phyloP scores from a whole-genome alignment of 495 filamentous ascomycete genomes.

The Aspergillus nidulans region DNA sequence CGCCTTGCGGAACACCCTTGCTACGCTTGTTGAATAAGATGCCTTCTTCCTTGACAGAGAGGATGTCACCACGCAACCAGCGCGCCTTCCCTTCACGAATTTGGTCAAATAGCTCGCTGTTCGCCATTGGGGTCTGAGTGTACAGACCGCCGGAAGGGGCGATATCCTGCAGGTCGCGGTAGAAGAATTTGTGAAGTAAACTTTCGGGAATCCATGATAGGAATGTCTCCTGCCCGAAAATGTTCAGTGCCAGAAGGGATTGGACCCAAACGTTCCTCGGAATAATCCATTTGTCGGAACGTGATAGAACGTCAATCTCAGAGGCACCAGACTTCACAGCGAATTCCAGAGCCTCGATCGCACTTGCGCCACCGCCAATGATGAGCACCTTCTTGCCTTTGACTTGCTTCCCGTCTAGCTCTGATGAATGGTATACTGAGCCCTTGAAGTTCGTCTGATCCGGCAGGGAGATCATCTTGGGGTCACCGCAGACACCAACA shows the following conservation, averaged over 20 bases:
- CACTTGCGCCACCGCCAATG: constrained; percentile 75
- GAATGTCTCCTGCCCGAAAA: constrained; percentile 71
- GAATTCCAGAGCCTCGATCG: constrained; percentile 81
- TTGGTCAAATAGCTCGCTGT: constrained; percentile 72
- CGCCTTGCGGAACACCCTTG: constrained; percentile 67
- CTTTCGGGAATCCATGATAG: constrained; percentile 75
- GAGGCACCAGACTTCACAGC: constrained; percentile 60
- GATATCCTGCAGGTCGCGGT: constrained; percentile 77
- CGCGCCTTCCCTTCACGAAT: constrained; percentile 69
- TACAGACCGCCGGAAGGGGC: constrained; percentile 68
- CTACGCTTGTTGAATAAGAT: constrained; percentile 66
- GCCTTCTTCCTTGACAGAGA: constrained; percentile 58
- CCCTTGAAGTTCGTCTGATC: constrained; percentile 65
- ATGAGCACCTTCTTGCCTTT: constrained; percentile 69
- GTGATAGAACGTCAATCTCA: constrained; percentile 67
- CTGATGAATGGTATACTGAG: constrained; percentile 66
- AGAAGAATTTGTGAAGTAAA: constrained; percentile 74
- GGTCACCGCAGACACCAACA: constrained; percentile 74
- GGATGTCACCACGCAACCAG: constrained; percentile 78
- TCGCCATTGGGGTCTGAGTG: constrained; percentile 80
- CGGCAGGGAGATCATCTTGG: constrained; percentile 64
- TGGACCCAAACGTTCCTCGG: constrained; percentile 74
- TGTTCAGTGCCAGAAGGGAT: constrained; percentile 67
- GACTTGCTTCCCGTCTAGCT: constrained; percentile 65
- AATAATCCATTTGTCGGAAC: constrained; percentile 87